These are phyloP conservation scores for Aspergillus eucalypticola DNA, from an alignment of 2,329 filamentous ascomycete species.

Conservation along the genomic window DNA sequence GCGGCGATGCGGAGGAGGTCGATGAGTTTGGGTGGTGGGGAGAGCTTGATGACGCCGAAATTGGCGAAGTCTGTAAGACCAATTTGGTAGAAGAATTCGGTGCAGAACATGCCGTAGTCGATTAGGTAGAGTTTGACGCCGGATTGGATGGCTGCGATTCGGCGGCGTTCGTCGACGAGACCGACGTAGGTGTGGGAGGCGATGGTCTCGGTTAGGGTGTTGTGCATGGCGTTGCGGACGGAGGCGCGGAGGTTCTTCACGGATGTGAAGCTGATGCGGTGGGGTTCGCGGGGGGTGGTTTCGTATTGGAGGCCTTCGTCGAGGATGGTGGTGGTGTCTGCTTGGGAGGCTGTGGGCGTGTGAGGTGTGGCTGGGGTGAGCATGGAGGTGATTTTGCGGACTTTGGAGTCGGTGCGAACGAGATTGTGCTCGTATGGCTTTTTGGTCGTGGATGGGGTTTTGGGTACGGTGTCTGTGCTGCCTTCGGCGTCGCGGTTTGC, in stretches of 20 bases:
- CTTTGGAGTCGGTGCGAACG: constrained; percentile 82
- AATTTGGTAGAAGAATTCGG: constrained; percentile 93
- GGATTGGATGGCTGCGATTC: constrained; percentile 88
- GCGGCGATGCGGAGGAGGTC: constrained; percentile 73
- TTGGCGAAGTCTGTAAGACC: constrained; percentile 95
- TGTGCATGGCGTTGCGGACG: constrained; percentile 80
- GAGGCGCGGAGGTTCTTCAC: constrained; percentile 79
- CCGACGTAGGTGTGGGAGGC: constrained; percentile 90
- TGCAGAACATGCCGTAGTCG: constrained; percentile 84
- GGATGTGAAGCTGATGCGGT: constrained; percentile 74
- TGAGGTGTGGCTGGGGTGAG: constrained; percentile 59
- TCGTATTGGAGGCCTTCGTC: constrained; percentile 68
- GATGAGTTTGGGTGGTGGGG: constrained; percentile 69
- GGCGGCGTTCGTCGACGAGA: constrained; percentile 80
- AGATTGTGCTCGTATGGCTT: constrained; percentile 81
- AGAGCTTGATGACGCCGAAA: constrained; percentile 80
- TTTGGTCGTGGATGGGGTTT: constrained; percentile 39
- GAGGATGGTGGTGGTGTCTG: constrained; percentile 34
- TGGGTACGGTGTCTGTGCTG: constrained; percentile 34
- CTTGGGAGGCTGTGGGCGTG: constrained; percentile 22
- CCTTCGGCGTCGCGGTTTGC: constrained; percentile 26
- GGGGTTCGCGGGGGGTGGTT: constrained; percentile 66
- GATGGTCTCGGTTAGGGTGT: constrained; percentile 82
- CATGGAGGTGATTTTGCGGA: constrained; percentile 97
- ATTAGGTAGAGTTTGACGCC: constrained; percentile 90